Base-by-base conservation (phyloP, 129 eudicot species). In the Flaveria ramosissima region DNA sequence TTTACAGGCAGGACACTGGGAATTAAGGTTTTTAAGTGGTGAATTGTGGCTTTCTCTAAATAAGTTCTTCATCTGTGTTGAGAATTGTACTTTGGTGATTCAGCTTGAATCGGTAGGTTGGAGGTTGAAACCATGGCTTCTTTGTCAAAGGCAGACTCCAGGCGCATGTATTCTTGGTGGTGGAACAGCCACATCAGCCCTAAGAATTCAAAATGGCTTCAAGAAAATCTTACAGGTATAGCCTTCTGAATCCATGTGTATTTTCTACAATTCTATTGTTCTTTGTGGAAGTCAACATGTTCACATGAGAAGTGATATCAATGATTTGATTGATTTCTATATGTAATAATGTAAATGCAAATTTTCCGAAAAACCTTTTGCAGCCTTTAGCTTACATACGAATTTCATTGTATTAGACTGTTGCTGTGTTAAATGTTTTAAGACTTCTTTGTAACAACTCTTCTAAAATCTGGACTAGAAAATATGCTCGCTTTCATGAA, bases 141-240 rank as follows among this genome's bases (percentile, higher is more conserved):
- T 32, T 46, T 86, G 73, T 66, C 93, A 30, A 86, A 86, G 47
- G 59, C 84, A 0, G 87, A 83, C 59, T 83, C 90, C 8, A 73
- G 84, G 68, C 81, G 91, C 7, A 90, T 86, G 96, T 93, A 93
- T 75, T 93, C 98, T 6, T 93, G 97, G 98, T 93, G 98, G 98
- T 93, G 98, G 98, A 95, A 93, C 68, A 90, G 98, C 81, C 98
- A 93, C 67, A 93, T 93, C 59, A 93, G 98, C 77, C 96, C 97
- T 72, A 93, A 93, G 80, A 93, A 93, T 63, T 93, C 98, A 4
- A 93, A 84, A 87, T 93, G 98, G 98, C 96, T 93, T 80, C 88
- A 90, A 80, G 96, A 93, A 61, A 93, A 93, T 88, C 98, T 90
- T 75, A 87, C 92, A 76, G 98, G 97, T 93, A 86, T 23, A 13